Base-by-base conservation (phyloP, 164 flowering plant genomes). In the Vitis amurensis region DNA sequence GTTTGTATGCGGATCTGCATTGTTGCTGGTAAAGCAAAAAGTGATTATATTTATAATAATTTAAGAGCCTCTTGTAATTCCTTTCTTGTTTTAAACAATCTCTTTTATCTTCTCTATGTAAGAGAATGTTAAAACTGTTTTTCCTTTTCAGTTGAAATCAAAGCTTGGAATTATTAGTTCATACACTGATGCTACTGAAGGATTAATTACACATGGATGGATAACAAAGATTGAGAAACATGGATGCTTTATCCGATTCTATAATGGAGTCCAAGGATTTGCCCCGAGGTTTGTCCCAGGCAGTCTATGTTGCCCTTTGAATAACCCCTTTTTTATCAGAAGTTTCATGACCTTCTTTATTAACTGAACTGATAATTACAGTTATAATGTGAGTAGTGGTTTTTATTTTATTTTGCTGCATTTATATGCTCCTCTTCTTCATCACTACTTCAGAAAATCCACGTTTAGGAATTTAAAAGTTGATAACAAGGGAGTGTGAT, bases 221-320 rank as follows among this genome's bases (percentile, higher is more conserved):
- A 91, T 96, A 69, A 77, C 91, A 55, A 96, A 89, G 82, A 86
- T 93, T 63, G 97, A 93, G 72, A 84, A 80, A 13, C 90, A 91
- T 86, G 97, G 99, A 44, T 96, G 99, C 82, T 88, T 90, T 86
- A 93, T 96, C 30, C 86, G 87, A 66, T 96, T 96, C 74, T 96
- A 93, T 81, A 96, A 91, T 87, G 98, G 98, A 67, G 95, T 96
- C 66, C 91, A 91, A 77, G 99, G 99, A 71, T 89, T 93, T 82
- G 92, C 85, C 52, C 89, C 96, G 30, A 85, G 97, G 99, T 79
- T 62, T 72, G 84, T 71, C 49, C 58, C 10, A 1, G 11, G 16
- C 11, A 37, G 37, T 31, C 51, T 19, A 57, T 27, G 4, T 9
- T 27, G 11, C 44, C 64, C 37, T 30, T 61, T 23, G 12, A 60